Evolutionary conservation across 1,284 basidiomycete species (phyloP).

Genomic region (Ceratobasidium sp.): DNA sequence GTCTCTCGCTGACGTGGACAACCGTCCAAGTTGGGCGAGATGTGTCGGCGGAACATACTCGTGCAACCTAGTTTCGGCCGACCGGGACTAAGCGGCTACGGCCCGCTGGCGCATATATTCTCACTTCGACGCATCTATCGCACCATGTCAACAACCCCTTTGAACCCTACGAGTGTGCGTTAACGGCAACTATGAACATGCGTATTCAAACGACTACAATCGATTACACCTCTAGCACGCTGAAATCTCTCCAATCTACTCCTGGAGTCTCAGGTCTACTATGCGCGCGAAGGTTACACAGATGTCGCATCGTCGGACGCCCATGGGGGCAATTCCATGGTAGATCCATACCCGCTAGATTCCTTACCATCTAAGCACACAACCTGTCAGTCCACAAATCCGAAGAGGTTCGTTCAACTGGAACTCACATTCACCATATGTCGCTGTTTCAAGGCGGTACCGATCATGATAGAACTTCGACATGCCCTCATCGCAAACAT

Average conservation of each 20-base stretch:
- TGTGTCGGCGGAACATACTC: too few relatives aligned
- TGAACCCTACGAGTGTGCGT: too few relatives aligned
- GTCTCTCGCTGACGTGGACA: too few relatives aligned
- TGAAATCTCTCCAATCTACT: conserved; percentile 7
- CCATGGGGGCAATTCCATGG: conserved; percentile 99
- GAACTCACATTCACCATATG: conserved; percentile 81
- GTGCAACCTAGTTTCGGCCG: too few relatives aligned
- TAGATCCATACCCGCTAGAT: conserved; percentile 96
- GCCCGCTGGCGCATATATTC: too few relatives aligned
- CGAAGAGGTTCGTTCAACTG: neutral
- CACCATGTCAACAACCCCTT: too few relatives aligned
- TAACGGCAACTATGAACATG: too few relatives aligned
- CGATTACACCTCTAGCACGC: neutral
- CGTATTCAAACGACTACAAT: too few relatives aligned
- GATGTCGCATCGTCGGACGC: conserved; percentile 93
- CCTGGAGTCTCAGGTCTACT: too few relatives aligned
- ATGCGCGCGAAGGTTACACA: conserved; percentile 48
- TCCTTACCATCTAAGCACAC: conserved; percentile 71
- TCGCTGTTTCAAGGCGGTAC: conserved; percentile 74
- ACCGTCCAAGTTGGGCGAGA: too few relatives aligned
- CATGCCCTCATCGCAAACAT: conserved; percentile 99
- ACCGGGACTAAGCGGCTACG: too few relatives aligned
- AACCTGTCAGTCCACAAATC: neutral
- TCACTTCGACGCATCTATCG: too few relatives aligned
- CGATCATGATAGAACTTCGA: conserved; percentile 95